phyloP scores from a whole-genome alignment of 495 filamentous ascomycete genomes.

The Hypoxylon lienhwacheense region DNA sequence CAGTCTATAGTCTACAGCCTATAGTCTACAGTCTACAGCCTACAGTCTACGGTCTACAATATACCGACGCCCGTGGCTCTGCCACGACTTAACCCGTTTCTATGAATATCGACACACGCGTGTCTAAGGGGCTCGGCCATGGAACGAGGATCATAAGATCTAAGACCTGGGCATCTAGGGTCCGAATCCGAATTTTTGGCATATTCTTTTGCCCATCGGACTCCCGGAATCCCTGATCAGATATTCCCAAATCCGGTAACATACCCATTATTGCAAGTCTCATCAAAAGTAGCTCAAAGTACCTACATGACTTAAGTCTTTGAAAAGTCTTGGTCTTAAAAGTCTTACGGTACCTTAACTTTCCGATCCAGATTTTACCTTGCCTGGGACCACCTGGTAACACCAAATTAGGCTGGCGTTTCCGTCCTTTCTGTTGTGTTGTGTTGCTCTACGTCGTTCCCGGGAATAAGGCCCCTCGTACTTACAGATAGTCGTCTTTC shows the following conservation, averaged over 20 bases:
- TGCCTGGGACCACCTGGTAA: too few relatives aligned
- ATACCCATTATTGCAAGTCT: too few relatives aligned
- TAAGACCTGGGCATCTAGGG: background rate
- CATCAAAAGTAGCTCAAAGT: too few relatives aligned
- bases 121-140: constrained; percentile 5
- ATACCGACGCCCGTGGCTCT: background rate
- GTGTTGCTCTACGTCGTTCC: constrained; percentile 18
- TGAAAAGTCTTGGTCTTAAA: too few relatives aligned
- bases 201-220: constrained; percentile 18
- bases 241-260: constrained; percentile 1
- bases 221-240: constrained; percentile 12
- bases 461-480: constrained; percentile 5
- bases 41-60: too few relatives aligned
- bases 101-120: constrained; percentile 1
- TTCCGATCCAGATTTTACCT: too few relatives aligned
- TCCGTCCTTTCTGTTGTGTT: background rate
- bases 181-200: constrained; percentile 11
- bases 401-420: background rate
- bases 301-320: too few relatives aligned
- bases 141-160: background rate
- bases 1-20: too few relatives aligned
- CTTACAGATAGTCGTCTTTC: constrained; percentile 14
- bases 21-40: too few relatives aligned
- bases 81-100: background rate
- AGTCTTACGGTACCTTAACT: too few relatives aligned